Conservation (phyloP, 176 grass and related monocot genomes). For the Elaeis guineensis region DNA sequence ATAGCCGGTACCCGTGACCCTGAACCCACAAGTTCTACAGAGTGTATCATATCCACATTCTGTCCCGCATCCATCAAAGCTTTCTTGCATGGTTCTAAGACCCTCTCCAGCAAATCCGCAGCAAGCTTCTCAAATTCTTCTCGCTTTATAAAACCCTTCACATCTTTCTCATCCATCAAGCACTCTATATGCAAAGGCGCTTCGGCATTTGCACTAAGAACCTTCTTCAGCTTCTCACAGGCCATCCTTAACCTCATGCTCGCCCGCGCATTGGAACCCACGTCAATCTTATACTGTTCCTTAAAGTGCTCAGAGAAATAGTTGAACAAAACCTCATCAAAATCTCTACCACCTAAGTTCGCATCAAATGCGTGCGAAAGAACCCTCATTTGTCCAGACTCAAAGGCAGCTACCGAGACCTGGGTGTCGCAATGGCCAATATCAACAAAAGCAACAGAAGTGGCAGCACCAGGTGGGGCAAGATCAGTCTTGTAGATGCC, state of each 20-base stretch:
- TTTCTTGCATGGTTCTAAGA: conserved; percentile 64
- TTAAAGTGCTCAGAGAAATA: conserved; percentile 67
- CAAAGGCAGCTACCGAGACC: conserved; percentile 60
- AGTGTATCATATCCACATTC: conserved; percentile 44
- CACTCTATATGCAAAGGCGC: conserved; percentile 79
- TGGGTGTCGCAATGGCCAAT: conserved; percentile 85
- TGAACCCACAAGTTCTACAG: conserved; percentile 91
- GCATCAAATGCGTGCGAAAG: conserved; percentile 78
- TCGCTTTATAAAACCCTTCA: conserved; percentile 67
- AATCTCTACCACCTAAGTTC: conserved; percentile 76
- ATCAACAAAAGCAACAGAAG: conserved; percentile 60
- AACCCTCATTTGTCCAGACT: conserved; percentile 46
- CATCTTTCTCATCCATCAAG: conserved; percentile 97
- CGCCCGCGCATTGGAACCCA: conserved; percentile 46
- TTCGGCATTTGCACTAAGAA: conserved; percentile 70
- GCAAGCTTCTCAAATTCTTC: conserved; percentile 83
- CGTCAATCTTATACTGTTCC: conserved; percentile 50
- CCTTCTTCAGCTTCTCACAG: conserved; percentile 92
- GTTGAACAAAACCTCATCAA: conserved; percentile 73
- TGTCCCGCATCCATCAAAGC: conserved; percentile 41
- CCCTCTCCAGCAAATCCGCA: conserved; percentile 39
- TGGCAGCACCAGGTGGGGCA: conserved; percentile 12
- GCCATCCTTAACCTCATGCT: conserved; percentile 63
- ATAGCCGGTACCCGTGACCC: conserved; percentile 78
- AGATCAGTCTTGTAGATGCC: conserved; percentile 92